phyloP scores from a whole-genome alignment of 2,329 filamentous ascomycete species.

The Fusarium brachygibbosum region DNA sequence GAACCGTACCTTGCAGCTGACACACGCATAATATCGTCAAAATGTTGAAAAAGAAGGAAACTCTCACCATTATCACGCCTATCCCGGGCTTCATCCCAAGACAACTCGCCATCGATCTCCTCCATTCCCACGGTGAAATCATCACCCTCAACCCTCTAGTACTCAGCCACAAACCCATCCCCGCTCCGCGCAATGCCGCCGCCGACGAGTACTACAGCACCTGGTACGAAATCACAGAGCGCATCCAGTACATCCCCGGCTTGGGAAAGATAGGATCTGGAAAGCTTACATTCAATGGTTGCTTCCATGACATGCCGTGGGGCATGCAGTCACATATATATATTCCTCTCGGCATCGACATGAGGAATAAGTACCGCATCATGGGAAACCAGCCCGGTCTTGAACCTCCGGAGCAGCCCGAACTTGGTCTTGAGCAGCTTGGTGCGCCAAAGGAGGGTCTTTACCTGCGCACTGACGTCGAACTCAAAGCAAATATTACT shows the following conservation, averaged over 20 bases:
- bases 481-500: conserved; percentile 77
- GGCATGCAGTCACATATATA: conserved; percentile 80
- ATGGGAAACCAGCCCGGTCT: conserved; percentile 76
- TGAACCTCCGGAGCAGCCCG: conserved; percentile 71
- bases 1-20: conserved; percentile 32
- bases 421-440: conserved; percentile 71
- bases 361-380: conserved; percentile 77
- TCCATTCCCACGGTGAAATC: conserved; percentile 78
- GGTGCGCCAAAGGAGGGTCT: conserved; percentile 74
- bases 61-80: conserved; percentile 77
- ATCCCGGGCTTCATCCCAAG: conserved; percentile 78
- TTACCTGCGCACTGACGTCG: conserved; percentile 78
- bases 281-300: conserved; percentile 77
- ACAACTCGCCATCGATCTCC: conserved; percentile 78
- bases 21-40: conserved; percentile 41
- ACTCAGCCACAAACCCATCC: conserved; percentile 71
- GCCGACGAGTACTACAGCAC: conserved; percentile 79
- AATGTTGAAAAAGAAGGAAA: conserved; percentile 73
- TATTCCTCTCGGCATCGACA: conserved; percentile 74
- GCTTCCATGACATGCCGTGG: conserved; percentile 80
- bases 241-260: conserved; percentile 76
- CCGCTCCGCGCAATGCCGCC: conserved; percentile 75
- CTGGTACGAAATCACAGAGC: conserved; percentile 80
- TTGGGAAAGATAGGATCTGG: conserved; percentile 74
- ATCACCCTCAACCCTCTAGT: conserved; percentile 79